phyloP scores from a whole-genome alignment of 1,284 basidiomycete species.

The Irpex rosettiformis region DNA sequence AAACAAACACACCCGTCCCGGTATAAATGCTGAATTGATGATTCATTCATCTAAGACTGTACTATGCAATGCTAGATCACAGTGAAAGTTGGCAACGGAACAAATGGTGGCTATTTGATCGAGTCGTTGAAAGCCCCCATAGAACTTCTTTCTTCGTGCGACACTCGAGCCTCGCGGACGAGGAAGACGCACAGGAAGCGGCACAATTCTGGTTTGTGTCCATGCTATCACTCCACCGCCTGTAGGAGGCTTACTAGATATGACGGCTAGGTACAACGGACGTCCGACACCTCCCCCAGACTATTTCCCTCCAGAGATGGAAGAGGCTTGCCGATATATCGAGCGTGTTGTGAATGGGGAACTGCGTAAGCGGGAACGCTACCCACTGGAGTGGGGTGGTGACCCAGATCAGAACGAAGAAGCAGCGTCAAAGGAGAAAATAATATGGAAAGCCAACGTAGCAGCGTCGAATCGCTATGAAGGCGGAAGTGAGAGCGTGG shows the following conservation, averaged over 20 bases:
- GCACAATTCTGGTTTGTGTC: conserved; percentile 59
- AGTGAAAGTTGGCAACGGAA: conserved; percentile 68
- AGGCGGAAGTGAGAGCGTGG: conserved; percentile 82
- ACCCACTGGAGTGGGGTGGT: conserved; percentile 73
- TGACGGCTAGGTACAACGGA: conserved; percentile 88
- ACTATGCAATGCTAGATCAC: conserved; percentile 64
- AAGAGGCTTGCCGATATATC: conserved; percentile 74
- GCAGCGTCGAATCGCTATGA: conserved; percentile 90
- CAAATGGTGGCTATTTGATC: conserved; percentile 83
- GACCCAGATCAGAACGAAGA: conserved; percentile 26
- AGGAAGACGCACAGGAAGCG: conserved; percentile 56
- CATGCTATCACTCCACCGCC: too few relatives aligned
- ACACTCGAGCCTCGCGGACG: conserved; percentile 33
- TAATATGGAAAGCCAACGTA: conserved; percentile 82
- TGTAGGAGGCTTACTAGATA: too few relatives aligned
- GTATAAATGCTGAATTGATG: neutral
- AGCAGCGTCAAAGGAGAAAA: conserved; percentile 24
- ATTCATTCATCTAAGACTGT: conserved; percentile 37
- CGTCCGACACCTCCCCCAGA: conserved; percentile 53
- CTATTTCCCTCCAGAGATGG: conserved; percentile 69
- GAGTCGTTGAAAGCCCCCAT: conserved; percentile 80
- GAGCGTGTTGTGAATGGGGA: conserved; percentile 78
- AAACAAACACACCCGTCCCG: neutral
- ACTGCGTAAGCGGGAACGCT: conserved; percentile 58
- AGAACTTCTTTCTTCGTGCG: conserved; percentile 76